phyloP scores from a whole-genome alignment of 768 basidiomycete genomes.

The Pleurotus salmoneostramineus region DNA sequence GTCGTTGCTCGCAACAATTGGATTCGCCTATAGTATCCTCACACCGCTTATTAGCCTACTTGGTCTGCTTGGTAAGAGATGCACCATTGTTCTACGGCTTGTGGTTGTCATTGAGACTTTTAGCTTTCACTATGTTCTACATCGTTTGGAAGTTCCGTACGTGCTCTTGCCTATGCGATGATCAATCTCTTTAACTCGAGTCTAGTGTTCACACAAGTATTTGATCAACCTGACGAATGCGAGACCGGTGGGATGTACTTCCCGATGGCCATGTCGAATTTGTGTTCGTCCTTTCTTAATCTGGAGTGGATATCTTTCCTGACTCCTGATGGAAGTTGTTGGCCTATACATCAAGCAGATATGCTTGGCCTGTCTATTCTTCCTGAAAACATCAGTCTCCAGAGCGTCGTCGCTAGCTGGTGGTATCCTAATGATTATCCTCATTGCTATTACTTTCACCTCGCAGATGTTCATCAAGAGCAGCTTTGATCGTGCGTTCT shows the following conservation, averaged over 20 bases:
- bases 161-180: slow-evolving; percentile 12
- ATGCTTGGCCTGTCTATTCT: slow-evolving; percentile 63
- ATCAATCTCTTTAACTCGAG: not conserved
- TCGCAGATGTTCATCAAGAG: slow-evolving; percentile 34
- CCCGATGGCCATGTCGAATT: slow-evolving; percentile 8
- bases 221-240: slow-evolving; percentile 10
- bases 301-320: not conserved
- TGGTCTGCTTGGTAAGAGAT: slow-evolving; percentile 43
- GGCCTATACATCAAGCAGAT: slow-evolving; percentile 73
- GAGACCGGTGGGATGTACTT: slow-evolving; percentile 10
- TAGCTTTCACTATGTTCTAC: slow-evolving; percentile 53
- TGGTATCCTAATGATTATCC: slow-evolving; percentile 55
- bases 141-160: slow-evolving; percentile 55
- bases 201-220: slow-evolving; percentile 5
- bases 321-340: slow-evolving; percentile 34
- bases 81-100: not conserved
- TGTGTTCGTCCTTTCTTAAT: slow-evolving; percentile 10
- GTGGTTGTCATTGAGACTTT: not conserved
- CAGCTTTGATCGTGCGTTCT: slow-evolving; percentile 37
- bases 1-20: slow-evolving; percentile 49
- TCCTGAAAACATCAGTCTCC: slow-evolving; percentile 44
- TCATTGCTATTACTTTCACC: slow-evolving; percentile 48
- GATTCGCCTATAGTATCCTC: slow-evolving; percentile 56
- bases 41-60: slow-evolving; percentile 66
- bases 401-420: slow-evolving; percentile 32